A percentile compares a stretch with the other conserved stretches of the same genome.
These are phyloP conservation scores for Eutrema yunnanense DNA, from an alignment of 345 rosid genomes.

Conservation along the genomic window DNA sequence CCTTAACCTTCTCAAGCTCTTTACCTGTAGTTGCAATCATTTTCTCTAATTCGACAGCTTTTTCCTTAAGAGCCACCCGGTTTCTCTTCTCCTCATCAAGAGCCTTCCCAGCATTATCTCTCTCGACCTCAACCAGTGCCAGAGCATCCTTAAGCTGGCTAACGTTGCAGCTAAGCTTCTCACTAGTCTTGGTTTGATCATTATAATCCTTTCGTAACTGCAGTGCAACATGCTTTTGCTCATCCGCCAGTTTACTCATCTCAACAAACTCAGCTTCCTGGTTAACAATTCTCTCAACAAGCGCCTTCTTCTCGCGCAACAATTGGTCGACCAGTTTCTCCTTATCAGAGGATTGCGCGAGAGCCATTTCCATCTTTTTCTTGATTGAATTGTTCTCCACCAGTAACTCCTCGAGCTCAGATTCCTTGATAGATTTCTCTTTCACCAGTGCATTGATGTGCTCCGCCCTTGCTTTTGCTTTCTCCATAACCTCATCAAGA, in stretches of 20 bases:
- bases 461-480: constrained; percentile 32
- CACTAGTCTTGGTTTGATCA: constrained; percentile 38
- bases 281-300: constrained; percentile 30
- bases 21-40: constrained; percentile 25
- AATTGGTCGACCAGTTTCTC: constrained; percentile 31
- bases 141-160: constrained; percentile 28
- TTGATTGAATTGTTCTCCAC: constrained; percentile 30
- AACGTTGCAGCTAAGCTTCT: constrained; percentile 33
- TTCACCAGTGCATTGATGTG: constrained; percentile 35
- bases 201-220: constrained; percentile 31
- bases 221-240: constrained; percentile 33
- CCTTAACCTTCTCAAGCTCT: constrained; percentile 36
- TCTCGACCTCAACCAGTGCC: constrained; percentile 36
- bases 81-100: constrained; percentile 46
- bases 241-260: constrained; percentile 39
- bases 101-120: constrained; percentile 35
- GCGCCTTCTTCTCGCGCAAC: constrained; percentile 40
- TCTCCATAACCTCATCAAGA: constrained; percentile 31
- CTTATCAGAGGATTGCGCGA: constrained; percentile 31
- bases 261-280: constrained; percentile 41
- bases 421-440: constrained; percentile 40
- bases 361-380: constrained; percentile 21
- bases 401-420: constrained; percentile 27
- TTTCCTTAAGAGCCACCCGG: constrained; percentile 28
- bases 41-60: constrained; percentile 40